Conservation (phyloP, 1,284 basidiomycete genomes). For the Cryptococcus sp. region DNA sequence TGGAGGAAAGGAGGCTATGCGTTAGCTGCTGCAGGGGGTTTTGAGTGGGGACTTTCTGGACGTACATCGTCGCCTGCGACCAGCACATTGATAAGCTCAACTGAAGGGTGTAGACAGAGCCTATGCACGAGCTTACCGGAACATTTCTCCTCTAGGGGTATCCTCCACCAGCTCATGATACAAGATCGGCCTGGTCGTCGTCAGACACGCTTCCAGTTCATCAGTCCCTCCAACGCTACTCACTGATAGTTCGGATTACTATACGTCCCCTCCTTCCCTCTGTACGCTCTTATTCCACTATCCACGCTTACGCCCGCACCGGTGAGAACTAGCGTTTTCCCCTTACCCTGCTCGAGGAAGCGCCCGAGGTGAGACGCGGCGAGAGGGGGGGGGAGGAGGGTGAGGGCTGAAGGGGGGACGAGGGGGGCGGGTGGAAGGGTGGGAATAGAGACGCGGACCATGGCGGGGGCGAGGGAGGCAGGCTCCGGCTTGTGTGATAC, state of each 20-base stretch:
- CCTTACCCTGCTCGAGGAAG: slow-evolving; percentile 67
- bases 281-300: slow-evolving; percentile 83
- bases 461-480: too few species aligned
- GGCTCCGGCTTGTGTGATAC: too few species aligned
- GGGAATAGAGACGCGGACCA: slow-evolving; percentile 67
- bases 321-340: slow-evolving; percentile 64
- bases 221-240: slow-evolving; percentile 30
- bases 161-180: slow-evolving; percentile 78
- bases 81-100: slow-evolving; percentile 7
- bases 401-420: slow-evolving; percentile 49
- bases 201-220: not conserved
- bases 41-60: not conserved
- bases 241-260: slow-evolving; percentile 89
- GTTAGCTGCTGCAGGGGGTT: not conserved
- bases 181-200: slow-evolving; percentile 48
- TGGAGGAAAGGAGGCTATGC: slow-evolving; percentile 1
- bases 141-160: slow-evolving; percentile 62
- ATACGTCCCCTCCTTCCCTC: slow-evolving; percentile 76
- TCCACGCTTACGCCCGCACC: slow-evolving; percentile 92
- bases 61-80: slow-evolving; percentile 46
- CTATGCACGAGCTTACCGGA: too few species aligned
- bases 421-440: slow-evolving; percentile 63
- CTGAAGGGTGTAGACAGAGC: too few species aligned
- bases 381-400: slow-evolving; percentile 51
- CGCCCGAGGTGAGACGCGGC: slow-evolving; percentile 64